Evolutionary conservation across 768 basidiomycete genomes (phyloP).

Genomic region (Agrocybe pediades): DNA sequence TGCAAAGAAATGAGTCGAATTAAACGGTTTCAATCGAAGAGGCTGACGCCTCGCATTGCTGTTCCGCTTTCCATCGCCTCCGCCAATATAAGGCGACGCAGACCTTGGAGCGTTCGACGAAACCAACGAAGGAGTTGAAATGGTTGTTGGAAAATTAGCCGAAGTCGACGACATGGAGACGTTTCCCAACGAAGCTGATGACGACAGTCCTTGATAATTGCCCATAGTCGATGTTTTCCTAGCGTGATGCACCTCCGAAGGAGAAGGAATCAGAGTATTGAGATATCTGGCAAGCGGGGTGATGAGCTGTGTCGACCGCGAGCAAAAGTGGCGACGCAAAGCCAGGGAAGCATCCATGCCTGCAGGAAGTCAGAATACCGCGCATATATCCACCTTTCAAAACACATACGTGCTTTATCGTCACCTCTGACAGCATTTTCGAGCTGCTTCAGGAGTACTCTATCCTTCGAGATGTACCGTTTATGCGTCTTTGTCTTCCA

Average conservation of each 20-base stretch:
- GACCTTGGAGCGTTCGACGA: background rate
- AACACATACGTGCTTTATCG: conserved; percentile 52
- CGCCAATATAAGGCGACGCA: background rate
- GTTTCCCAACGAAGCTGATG: conserved; percentile 1
- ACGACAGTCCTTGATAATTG: background rate
- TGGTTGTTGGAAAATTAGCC: background rate
- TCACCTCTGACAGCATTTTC: conserved; percentile 60
- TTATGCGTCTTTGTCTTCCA: conserved; percentile 82
- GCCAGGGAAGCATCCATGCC: conserved; percentile 63
- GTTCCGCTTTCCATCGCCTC: background rate
- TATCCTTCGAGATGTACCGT: conserved; percentile 85
- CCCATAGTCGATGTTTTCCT: conserved; percentile 18
- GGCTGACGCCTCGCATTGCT: background rate
- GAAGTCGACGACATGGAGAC: conserved; percentile 7
- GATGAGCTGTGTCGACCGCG: conserved; percentile 83
- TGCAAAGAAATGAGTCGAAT: conserved; percentile 63
- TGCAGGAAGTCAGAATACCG: conserved; percentile 24
- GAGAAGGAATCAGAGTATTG: conserved; percentile 80
- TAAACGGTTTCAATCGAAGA: conserved; percentile 71
- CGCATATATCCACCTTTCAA: background rate
- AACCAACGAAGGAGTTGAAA: background rate
- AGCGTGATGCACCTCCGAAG: conserved; percentile 47
- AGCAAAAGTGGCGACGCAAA: conserved; percentile 80
- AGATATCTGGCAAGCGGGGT: conserved; percentile 92
- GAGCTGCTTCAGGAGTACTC: conserved; percentile 66